Percentiles rank a stretch among this genome's conserved stretches.
These are phyloP conservation scores for Brassica hybrid DNA, from an alignment of 441 rosid genomes.

Conservation along the genomic window DNA sequence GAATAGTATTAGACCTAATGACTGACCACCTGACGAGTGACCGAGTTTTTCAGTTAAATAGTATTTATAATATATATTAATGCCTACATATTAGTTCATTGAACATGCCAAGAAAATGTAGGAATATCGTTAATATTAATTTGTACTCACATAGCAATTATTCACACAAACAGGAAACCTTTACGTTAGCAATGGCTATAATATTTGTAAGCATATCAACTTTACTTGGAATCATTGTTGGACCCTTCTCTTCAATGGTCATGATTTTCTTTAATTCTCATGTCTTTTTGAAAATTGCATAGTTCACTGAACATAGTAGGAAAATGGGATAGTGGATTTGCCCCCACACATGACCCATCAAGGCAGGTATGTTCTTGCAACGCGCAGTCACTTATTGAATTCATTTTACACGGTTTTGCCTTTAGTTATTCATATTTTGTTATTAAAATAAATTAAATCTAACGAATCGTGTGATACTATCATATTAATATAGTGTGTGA, in stretches of 20 bases:
- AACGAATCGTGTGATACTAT: not conserved
- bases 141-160: not conserved
- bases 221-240: constrained; percentile 34
- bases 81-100: not conserved
- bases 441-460: not conserved
- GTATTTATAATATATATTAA: not conserved
- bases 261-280: constrained; percentile 21
- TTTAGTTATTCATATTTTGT: constrained; percentile 8
- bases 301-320: constrained; percentile 39
- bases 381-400: constrained; percentile 34
- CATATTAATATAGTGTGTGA: constrained; percentile 14
- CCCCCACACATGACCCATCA: constrained; percentile 40
- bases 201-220: constrained; percentile 25
- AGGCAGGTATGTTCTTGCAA: constrained; percentile 33
- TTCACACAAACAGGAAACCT: constrained; percentile 10
- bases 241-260: constrained; percentile 30
- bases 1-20: not conserved
- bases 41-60: not conserved
- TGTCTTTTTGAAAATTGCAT: not conserved
- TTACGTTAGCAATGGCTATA: not conserved
- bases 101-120: not conserved
- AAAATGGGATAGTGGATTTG: constrained; percentile 33
- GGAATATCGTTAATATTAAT: not conserved
- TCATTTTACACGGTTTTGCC: constrained; percentile 34
- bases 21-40: not conserved